phyloP scores from a whole-genome alignment of 768 basidiomycete species.

The Tubosaeta sp. region DNA sequence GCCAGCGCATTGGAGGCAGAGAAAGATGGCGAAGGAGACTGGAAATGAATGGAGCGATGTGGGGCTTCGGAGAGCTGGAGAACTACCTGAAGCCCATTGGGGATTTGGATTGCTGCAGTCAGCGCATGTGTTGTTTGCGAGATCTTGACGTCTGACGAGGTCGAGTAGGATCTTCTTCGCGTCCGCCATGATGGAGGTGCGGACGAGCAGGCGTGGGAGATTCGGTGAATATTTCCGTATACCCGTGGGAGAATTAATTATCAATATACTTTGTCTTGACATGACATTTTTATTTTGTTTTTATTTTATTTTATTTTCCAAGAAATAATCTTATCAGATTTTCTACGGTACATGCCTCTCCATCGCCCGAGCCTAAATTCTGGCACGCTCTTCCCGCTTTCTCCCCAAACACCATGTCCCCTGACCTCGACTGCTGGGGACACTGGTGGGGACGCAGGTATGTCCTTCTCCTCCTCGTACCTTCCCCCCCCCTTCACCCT shows the following conservation, averaged over 20 bases:
- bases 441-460: conserved; percentile 64
- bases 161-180: conserved; percentile 71
- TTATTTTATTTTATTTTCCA: neutral
- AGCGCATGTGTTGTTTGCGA: conserved; percentile 72
- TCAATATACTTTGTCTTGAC: neutral
- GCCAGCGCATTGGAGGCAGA: conserved; percentile 88
- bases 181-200: conserved; percentile 14
- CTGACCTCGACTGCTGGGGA: conserved; percentile 66
- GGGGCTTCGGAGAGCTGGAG: neutral
- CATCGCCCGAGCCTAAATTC: neutral
- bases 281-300: neutral
- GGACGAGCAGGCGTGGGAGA: neutral
- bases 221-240: neutral
- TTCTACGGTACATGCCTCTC: conserved; percentile 11
- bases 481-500: conserved; percentile 2
- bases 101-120: conserved; percentile 91
- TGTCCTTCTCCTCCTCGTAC: conserved; percentile 18
- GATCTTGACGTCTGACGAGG: conserved; percentile 66
- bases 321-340: conserved; percentile 35
- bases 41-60: neutral
- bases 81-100: conserved; percentile 85
- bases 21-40: conserved; percentile 77
- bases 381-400: neutral
- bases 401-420: conserved; percentile 49
- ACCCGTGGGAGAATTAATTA: neutral